Base-by-base conservation (phyloP, 2,329 filamentous ascomycete species). In the Immersiporthe knoxdaviesiana region DNA sequence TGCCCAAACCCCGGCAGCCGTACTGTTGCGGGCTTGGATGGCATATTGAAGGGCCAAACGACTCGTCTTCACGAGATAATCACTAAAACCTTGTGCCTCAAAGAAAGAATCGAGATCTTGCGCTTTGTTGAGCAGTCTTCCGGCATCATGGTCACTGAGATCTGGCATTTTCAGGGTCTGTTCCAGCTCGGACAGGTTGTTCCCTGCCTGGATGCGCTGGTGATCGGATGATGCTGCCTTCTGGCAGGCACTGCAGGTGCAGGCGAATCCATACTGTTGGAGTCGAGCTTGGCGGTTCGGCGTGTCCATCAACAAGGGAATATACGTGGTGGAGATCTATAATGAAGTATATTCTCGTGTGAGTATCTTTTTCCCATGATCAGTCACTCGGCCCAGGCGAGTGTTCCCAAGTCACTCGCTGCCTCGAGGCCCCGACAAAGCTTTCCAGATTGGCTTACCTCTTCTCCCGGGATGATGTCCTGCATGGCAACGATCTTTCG, bases 391-490 rank as follows among this genome's bases (percentile, higher is more conserved):
- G 2, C 21, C 10, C 14, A 30, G 30, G 50, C 8, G 14, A 2
- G 52, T n/a, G n/a, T 8, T 12, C 27, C 52, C 7, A 5, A 18
- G 27, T 56, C 52, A 24, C n/a, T n/a, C n/a, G n/a, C n/a, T n/a
- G n/a, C n/a, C n/a, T n/a, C n/a, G n/a, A 10, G 16, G 16, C 18
- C 21, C 16, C 11, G 50, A 54, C 4, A 30, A 30, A 14, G 32
- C n/a, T 39, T 16, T 14, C 27, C 4, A 11, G 21, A 24, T 37
- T 18, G 18, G 27, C 58, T 52, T 67, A 82, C 73, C 73, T 82
- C 78, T 18, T 80, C 78, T 8, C 78, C 80, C 1, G 69, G 70
- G 7, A 68, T 59, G 39, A 82, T 76, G 35, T 78, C 75, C 6
- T 74, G 73, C 63, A 78, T 78, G 0, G 76, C 72, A 50, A 81